Evolutionary conservation across 176 grass and related monocot genomes (phyloP).

Genomic region (Triticum dicoccoides): DNA sequence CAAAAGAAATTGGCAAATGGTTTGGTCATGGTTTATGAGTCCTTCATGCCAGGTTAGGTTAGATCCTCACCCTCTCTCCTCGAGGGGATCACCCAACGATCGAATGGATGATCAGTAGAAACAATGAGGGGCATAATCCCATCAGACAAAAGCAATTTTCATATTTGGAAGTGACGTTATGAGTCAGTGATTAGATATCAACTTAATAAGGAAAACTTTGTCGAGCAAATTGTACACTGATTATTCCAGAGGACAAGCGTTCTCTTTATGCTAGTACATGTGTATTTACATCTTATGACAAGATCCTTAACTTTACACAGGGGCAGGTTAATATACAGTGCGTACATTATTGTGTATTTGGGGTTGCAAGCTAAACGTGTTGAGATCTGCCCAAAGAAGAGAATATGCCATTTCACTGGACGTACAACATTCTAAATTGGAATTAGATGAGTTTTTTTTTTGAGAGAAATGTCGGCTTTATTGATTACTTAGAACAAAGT

Average conservation of each 20-base stretch:
- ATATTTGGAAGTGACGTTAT: slow-evolving; percentile 36
- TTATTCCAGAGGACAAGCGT: slow-evolving; percentile 18
- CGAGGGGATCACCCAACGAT: slow-evolving; percentile 25
- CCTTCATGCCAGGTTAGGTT: slow-evolving; percentile 40
- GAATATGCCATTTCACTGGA: background rate
- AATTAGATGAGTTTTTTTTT: background rate
- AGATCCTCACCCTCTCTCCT: slow-evolving; percentile 29
- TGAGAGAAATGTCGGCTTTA: too few relatives aligned
- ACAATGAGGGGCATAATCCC: slow-evolving; percentile 21
- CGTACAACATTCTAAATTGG: background rate
- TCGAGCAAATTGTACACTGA: slow-evolving; percentile 22
- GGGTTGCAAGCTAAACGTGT: background rate
- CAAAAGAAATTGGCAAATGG: slow-evolving; percentile 23
- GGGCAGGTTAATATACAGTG: background rate
- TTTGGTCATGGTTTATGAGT: slow-evolving; percentile 16
- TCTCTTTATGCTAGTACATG: slow-evolving; percentile 37
- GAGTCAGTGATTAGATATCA: slow-evolving; percentile 41
- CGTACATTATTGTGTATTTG: background rate
- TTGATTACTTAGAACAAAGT: too few relatives aligned
- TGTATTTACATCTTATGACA: slow-evolving; percentile 33
- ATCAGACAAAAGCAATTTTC: slow-evolving; percentile 37
- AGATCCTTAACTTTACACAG: slow-evolving; percentile 22
- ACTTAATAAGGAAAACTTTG: slow-evolving; percentile 7
- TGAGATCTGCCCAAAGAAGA: background rate
- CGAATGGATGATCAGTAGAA: slow-evolving; percentile 31